Evolutionary conservation across 345 rosid species (phyloP).

Genomic region (Geranium rotundifolium): DNA sequence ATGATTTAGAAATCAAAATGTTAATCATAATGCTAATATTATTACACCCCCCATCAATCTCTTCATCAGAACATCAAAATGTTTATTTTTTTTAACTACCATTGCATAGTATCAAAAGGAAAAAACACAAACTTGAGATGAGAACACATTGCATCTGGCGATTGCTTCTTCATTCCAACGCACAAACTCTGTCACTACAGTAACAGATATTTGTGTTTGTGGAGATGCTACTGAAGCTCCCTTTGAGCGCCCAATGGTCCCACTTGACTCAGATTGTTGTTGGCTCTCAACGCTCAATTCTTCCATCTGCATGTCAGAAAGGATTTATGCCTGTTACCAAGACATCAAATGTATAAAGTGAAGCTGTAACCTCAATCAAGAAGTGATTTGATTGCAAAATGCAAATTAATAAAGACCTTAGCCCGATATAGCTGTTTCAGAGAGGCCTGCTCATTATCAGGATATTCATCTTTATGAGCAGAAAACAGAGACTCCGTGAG

Average conservation of each 20-base stretch:
- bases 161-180: conserved; percentile 99
- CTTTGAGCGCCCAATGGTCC: conserved; percentile 85
- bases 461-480: conserved; percentile 89
- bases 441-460: conserved; percentile 90
- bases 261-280: conserved; percentile 61
- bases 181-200: conserved; percentile 92
- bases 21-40: neutral
- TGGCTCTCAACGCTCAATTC: conserved; percentile 60
- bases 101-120: neutral
- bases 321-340: neutral
- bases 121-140: conserved; percentile 57
- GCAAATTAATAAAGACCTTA: conserved; percentile 39
- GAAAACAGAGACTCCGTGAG: conserved; percentile 89
- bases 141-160: conserved; percentile 81
- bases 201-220: conserved; percentile 85
- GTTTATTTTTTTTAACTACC: too few species aligned
- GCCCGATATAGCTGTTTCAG: conserved; percentile 78
- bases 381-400: neutral
- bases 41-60: too few species aligned
- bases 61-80: too few species aligned
- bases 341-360: neutral
- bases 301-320: conserved; percentile 55
- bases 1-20: neutral
- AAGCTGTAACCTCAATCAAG: too few species aligned
- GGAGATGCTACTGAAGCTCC: conserved; percentile 80